phyloP scores from a whole-genome alignment of 805 yeast species.

The Suhomyces sp. region DNA sequence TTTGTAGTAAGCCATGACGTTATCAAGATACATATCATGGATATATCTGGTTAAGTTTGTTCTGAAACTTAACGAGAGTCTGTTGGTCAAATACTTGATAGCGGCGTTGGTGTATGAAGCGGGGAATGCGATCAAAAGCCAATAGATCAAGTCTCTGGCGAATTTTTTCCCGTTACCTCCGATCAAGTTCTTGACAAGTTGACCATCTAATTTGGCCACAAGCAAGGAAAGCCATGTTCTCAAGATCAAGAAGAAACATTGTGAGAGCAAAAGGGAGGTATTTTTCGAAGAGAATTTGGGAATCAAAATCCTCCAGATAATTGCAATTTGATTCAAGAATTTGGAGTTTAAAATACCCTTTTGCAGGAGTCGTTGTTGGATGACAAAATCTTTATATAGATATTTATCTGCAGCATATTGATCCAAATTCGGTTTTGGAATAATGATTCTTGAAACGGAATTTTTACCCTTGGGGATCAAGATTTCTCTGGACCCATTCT shows the following conservation, averaged over 20 bases:
- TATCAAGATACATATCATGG: conserved; percentile 85
- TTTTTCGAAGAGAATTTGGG: conserved; percentile 72
- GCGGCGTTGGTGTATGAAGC: conserved; percentile 91
- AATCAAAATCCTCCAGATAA: conserved; percentile 79
- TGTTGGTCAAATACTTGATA: conserved; percentile 74
- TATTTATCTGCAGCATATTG: conserved; percentile 56
- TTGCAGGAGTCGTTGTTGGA: conserved; percentile 29
- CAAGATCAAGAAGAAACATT: conserved; percentile 69
- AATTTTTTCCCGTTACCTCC: conserved; percentile 77
- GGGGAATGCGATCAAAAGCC: conserved; percentile 90
- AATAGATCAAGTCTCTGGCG: conserved; percentile 71
- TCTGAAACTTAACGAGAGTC: conserved; percentile 80
- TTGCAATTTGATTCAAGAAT: conserved; percentile 68
- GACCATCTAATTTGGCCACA: conserved; percentile 89
- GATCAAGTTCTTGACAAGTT: conserved; percentile 84
- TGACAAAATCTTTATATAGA: conserved; percentile 46
- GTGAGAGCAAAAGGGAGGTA: conserved; percentile 62
- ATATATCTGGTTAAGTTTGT: conserved; percentile 79
- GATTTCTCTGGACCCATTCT: conserved; percentile 47
- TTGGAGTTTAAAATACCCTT: conserved; percentile 49
- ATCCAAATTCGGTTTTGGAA: conserved; percentile 49
- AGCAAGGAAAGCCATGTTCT: conserved; percentile 86
- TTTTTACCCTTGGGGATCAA: conserved; percentile 46
- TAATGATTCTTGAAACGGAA: conserved; percentile 39
- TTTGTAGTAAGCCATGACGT: conserved; percentile 80